Conservation (phyloP, 139 green algal genomes). For the Astrephomene gubernaculifera region DNA sequence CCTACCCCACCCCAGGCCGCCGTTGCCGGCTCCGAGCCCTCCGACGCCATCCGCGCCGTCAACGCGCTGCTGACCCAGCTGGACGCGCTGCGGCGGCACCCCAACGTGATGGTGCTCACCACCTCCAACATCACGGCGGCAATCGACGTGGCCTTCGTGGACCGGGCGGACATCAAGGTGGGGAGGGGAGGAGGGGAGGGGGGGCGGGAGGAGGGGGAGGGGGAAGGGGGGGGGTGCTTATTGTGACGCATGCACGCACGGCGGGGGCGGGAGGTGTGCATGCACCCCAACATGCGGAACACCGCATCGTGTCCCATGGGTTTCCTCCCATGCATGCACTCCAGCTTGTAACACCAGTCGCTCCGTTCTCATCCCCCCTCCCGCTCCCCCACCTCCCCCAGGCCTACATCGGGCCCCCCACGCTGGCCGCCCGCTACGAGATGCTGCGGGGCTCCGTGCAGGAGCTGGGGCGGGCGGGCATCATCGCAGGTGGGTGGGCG, state of each 20-base stretch:
- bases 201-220: not conserved
- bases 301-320: too few species aligned
- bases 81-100: constrained; percentile 83
- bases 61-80: constrained; percentile 98
- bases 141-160: constrained; percentile 96
- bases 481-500: constrained; percentile 59
- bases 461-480: constrained; percentile 72
- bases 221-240: not conserved
- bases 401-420: constrained; percentile 89
- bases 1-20: constrained; percentile 61
- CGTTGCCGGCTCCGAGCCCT: constrained; percentile 84
- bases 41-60: constrained; percentile 93
- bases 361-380: too few species aligned
- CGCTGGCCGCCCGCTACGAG: constrained; percentile 75
- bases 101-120: constrained; percentile 93
- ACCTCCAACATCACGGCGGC: constrained; percentile 88
- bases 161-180: constrained; percentile 96
- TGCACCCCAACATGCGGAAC: too few species aligned
- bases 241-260: not conserved
- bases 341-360: too few species aligned
- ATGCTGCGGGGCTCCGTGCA: constrained; percentile 77
- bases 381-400: constrained; percentile 31
- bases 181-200: not conserved
- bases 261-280: not conserved
- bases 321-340: too few species aligned